Conservation (phyloP, 306 rosid species). For the Malus sylvestris region DNA sequence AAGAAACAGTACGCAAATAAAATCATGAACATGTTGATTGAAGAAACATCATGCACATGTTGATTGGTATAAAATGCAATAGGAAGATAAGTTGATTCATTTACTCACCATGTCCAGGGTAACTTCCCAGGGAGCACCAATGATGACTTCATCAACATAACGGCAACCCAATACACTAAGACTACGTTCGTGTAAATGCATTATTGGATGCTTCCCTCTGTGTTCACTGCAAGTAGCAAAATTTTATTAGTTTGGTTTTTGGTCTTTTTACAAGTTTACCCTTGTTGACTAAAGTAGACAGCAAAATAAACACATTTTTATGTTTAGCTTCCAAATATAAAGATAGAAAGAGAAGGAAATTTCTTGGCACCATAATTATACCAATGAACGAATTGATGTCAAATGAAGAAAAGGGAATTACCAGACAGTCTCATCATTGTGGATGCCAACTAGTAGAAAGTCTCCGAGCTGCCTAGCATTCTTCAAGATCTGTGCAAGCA, state of each 20-base stretch:
- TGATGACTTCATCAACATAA: constrained; percentile 92
- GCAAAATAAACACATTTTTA: not conserved
- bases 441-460: constrained; percentile 86
- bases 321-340: not conserved
- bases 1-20: not conserved
- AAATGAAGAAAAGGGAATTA: constrained; percentile 23
- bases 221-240: constrained; percentile 46
- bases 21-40: not conserved
- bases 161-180: constrained; percentile 91
- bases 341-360: not conserved
- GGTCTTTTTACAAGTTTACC: not conserved
- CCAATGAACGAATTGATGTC: not conserved
- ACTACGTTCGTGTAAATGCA: constrained; percentile 97
- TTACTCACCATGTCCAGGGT: constrained; percentile 80
- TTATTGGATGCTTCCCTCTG: constrained; percentile 78
- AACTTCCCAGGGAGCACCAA: constrained; percentile 94
- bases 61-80: not conserved
- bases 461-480: constrained; percentile 92
- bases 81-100: not conserved
- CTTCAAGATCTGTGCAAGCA: constrained; percentile 64
- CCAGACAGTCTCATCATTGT: constrained; percentile 82
- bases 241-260: constrained; percentile 8
- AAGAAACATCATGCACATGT: not conserved
- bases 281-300: not conserved
- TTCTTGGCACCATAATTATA: not conserved